Conservation (phyloP, 345 rosid species). For the Leavenworthia alabamica region DNA sequence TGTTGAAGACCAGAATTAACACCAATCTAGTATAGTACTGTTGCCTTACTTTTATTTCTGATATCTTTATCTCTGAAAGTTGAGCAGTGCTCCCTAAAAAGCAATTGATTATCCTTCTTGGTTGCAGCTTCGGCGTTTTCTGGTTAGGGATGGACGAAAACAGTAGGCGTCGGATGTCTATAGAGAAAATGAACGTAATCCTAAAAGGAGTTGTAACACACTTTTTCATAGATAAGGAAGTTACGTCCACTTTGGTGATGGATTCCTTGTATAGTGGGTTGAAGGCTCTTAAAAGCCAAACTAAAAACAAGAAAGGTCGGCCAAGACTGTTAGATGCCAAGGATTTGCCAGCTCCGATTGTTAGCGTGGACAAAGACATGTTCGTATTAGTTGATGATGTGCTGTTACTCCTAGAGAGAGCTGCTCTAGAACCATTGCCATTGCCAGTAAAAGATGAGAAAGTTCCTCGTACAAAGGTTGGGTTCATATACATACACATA, state of each 20-base stretch:
- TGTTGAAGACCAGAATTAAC: slow-evolving; percentile 27
- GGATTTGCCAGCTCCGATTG: slow-evolving; percentile 78
- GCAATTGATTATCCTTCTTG: slow-evolving; percentile 6
- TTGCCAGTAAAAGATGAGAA: slow-evolving; percentile 93
- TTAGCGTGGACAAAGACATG: slow-evolving; percentile 69
- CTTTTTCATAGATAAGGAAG: slow-evolving; percentile 97
- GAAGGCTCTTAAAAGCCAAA: slow-evolving; percentile 93
- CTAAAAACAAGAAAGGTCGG: slow-evolving; percentile 61
- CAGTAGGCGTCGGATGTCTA: slow-evolving; percentile 68
- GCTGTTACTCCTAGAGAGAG: slow-evolving; percentile 68
- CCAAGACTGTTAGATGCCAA: slow-evolving; percentile 49
- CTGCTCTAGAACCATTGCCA: slow-evolving; percentile 61
- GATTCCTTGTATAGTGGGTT: slow-evolving; percentile 98
- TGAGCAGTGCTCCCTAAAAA: slow-evolving; percentile 6
- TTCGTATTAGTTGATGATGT: slow-evolving; percentile 92
- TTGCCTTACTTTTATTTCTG: slow-evolving; percentile 17
- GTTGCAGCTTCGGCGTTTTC: slow-evolving; percentile 77
- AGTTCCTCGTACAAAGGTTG: slow-evolving; percentile 82
- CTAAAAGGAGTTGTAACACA: slow-evolving; percentile 90
- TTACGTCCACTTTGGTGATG: slow-evolving; percentile 96
- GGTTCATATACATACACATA: slow-evolving; percentile 24
- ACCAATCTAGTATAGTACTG: slow-evolving; percentile 25
- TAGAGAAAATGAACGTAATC: slow-evolving; percentile 75
- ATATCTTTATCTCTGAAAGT: slow-evolving; percentile 14
- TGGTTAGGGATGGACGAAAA: slow-evolving; percentile 88